Evolutionary conservation across 1,284 basidiomycete species (phyloP), one percentile per base, ranked within the genome.

Genomic region (Rhodotorula sp.): DNA sequence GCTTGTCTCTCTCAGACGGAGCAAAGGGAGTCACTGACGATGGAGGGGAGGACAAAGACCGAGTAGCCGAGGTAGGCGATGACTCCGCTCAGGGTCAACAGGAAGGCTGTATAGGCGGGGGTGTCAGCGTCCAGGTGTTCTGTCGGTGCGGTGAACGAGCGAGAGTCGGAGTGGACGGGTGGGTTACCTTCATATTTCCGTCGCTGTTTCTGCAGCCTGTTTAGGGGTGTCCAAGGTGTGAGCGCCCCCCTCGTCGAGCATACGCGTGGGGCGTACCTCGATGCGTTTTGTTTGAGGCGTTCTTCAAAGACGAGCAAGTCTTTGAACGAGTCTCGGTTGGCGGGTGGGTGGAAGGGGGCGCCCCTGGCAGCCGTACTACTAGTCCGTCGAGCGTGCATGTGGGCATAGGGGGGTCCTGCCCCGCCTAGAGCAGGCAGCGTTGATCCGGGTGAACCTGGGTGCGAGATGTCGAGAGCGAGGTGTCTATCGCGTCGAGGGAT

Each of bases 231-330:
- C n/a, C n/a, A n/a, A n/a, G n/a, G n/a, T n/a, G n/a, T n/a, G n/a
- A n/a, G n/a, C n/a, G n/a, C n/a, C n/a, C n/a, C n/a, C n/a, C n/a
- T n/a, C n/a, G n/a, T n/a, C n/a, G n/a, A n/a, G n/a, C n/a, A n/a
- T n/a, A n/a, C n/a, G n/a, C n/a, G n/a, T n/a, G n/a, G n/a, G 1
- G 26, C 56, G 61, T 10, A 66, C 69, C 76, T 30, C 60, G 73
- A 86, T 6, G 93, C 93, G 80, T 92, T 98, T 62, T 90, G 91
- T 82, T 98, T 98, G 66, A 99, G 86, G 24, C 96, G 85, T 81
- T 99, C 95, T 82, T 99, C 95, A 75, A 99, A 98, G 62, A 94
- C 84, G 51, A 98, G 85, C 42, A 99, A 83, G 80, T 99, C 95
- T 59, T 91, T 85, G 57, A 29, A 72, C 58, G 65, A 54, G 37